phyloP scores from a whole-genome alignment of 2,329 filamentous ascomycete genomes.

The Botrytis hyacinthi region DNA sequence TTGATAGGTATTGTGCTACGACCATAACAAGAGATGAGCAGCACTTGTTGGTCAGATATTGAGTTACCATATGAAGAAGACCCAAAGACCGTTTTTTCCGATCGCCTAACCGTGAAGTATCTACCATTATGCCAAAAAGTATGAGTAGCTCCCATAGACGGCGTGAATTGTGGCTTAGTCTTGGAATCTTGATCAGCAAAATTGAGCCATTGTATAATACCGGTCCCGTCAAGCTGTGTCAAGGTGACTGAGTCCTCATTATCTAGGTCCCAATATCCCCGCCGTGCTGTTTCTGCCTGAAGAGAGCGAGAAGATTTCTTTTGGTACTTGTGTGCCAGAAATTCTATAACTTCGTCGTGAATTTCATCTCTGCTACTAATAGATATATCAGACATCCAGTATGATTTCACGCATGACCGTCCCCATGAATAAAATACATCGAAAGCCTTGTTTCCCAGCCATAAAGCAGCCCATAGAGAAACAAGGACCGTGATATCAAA shows the following conservation, averaged over 20 bases:
- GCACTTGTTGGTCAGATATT: constrained; percentile 52
- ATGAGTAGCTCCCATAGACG: constrained; percentile 50
- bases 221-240: constrained; percentile 43
- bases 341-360: constrained; percentile 57
- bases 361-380: constrained; percentile 57
- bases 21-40: constrained; percentile 56
- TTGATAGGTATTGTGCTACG: constrained; percentile 53
- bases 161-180: constrained; percentile 52
- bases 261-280: constrained; percentile 52
- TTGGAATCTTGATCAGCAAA: constrained; percentile 58
- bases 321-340: constrained; percentile 52
- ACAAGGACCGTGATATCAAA: constrained; percentile 38
- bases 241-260: constrained; percentile 47
- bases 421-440: constrained; percentile 41
- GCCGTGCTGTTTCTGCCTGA: constrained; percentile 54
- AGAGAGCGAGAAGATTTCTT: constrained; percentile 52
- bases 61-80: constrained; percentile 33
- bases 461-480: constrained; percentile 30
- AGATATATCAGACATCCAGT: constrained; percentile 53
- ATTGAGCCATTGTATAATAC: constrained; percentile 50
- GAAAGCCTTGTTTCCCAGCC: constrained; percentile 46
- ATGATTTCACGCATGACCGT: constrained; percentile 42
- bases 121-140: constrained; percentile 54
- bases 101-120: constrained; percentile 47
- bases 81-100: constrained; percentile 31